Conservation (phyloP, 2,329 filamentous ascomycete genomes). For the Penicillium sp. region DNA sequence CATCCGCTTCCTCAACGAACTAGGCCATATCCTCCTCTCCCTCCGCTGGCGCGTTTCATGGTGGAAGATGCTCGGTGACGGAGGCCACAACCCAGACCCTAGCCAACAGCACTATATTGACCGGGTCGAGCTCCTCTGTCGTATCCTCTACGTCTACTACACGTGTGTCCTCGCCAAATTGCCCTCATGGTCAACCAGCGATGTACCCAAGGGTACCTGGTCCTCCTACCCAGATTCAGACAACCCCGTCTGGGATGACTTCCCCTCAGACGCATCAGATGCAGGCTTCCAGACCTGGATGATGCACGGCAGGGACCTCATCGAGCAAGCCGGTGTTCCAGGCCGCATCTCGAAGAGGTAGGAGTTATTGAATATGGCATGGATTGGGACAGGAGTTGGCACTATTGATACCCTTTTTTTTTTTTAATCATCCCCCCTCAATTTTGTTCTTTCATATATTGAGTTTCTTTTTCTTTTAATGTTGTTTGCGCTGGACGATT, state of each 20-base stretch:
- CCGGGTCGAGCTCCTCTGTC: slow-evolving; percentile 42
- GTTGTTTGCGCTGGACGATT: neutral
- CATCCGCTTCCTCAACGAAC: slow-evolving; percentile 39
- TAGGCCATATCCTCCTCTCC: slow-evolving; percentile 42
- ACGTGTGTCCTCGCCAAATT: slow-evolving; percentile 44
- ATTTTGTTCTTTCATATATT: neutral
- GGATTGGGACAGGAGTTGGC: slow-evolving; percentile 27
- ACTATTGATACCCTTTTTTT: slow-evolving; percentile 36
- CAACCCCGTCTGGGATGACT: slow-evolving; percentile 43
- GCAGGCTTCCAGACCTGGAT: slow-evolving; percentile 44
- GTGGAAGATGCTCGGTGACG: slow-evolving; percentile 45
- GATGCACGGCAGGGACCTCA: slow-evolving; percentile 37
- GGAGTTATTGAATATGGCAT: neutral
- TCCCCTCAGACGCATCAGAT: slow-evolving; percentile 39
- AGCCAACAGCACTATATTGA: slow-evolving; percentile 41
- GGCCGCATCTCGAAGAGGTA: slow-evolving; percentile 29
- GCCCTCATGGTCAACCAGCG: slow-evolving; percentile 37
- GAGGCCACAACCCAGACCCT: slow-evolving; percentile 34
- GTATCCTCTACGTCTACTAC: slow-evolving; percentile 49
- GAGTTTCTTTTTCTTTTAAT: neutral
- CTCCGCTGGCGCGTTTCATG: slow-evolving; percentile 47
- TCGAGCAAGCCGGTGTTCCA: slow-evolving; percentile 41
- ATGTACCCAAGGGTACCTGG: slow-evolving; percentile 40
- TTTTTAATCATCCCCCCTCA: neutral
- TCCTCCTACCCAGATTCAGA: slow-evolving; percentile 44